Evolutionary conservation across 2,329 filamentous ascomycete species (phyloP).

Genomic region (Penicillium sp.): DNA sequence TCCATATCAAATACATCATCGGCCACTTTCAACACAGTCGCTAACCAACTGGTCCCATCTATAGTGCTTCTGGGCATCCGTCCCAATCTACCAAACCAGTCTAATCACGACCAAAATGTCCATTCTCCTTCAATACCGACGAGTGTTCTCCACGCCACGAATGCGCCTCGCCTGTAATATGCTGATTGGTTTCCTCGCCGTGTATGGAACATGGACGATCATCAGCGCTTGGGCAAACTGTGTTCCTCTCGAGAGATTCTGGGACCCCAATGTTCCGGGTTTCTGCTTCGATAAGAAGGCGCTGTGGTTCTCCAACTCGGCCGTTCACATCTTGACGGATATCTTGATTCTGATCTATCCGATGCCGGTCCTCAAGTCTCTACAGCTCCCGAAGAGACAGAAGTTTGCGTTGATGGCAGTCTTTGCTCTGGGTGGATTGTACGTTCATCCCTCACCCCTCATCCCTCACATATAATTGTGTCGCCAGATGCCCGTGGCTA

Average conservation of each 20-base stretch:
- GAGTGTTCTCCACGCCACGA: constrained; percentile 40
- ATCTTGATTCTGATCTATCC: constrained; percentile 49
- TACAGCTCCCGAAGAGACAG: constrained; percentile 48
- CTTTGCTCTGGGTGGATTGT: constrained; percentile 54
- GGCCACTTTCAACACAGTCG: neutral
- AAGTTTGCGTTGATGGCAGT: constrained; percentile 49
- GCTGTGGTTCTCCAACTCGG: constrained; percentile 54
- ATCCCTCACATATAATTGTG: neutral
- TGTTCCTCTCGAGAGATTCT: constrained; percentile 40
- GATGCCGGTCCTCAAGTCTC: constrained; percentile 49
- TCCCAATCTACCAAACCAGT: constrained; percentile 44
- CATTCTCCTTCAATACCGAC: constrained; percentile 45
- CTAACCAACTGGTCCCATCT: neutral
- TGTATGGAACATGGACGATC: constrained; percentile 41
- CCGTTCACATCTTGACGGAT: constrained; percentile 52
- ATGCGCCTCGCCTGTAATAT: constrained; percentile 43
- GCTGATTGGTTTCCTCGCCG: constrained; percentile 43
- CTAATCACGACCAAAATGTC: constrained; percentile 44
- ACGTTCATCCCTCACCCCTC: constrained; percentile 27
- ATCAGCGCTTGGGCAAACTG: constrained; percentile 42
- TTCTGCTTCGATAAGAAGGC: constrained; percentile 48
- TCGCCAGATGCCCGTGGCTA: neutral
- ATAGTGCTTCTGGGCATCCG: constrained; percentile 41
- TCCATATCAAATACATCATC: neutral
- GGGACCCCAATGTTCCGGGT: constrained; percentile 33